These are phyloP conservation scores for Chrysoporthe puriensis DNA, from an alignment of 2,329 filamentous ascomycete genomes.

Conservation along the genomic window DNA sequence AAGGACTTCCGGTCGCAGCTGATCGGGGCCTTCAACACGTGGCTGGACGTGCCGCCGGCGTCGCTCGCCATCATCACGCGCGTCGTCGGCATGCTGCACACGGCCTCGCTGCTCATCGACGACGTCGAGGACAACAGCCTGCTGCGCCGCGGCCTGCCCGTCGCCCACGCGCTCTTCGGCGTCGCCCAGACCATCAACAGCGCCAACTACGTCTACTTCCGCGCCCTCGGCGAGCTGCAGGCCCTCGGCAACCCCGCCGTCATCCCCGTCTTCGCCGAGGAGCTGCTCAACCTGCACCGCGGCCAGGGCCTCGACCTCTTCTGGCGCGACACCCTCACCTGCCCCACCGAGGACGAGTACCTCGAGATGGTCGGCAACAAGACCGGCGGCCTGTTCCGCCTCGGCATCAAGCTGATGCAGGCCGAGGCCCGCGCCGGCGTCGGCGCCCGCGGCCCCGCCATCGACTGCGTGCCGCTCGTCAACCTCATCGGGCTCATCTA, in stretches of 20 bases:
- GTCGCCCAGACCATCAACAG: slow-evolving; percentile 88
- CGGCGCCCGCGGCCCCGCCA: slow-evolving; percentile 26
- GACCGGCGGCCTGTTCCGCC: slow-evolving; percentile 82
- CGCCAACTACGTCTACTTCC: slow-evolving; percentile 88
- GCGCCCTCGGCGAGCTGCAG: slow-evolving; percentile 74
- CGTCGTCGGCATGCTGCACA: slow-evolving; percentile 85
- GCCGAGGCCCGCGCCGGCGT: slow-evolving; percentile 58
- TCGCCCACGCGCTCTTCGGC: slow-evolving; percentile 84
- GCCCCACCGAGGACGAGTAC: slow-evolving; percentile 85
- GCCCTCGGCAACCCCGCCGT: slow-evolving; percentile 68
- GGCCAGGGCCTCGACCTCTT: slow-evolving; percentile 92
- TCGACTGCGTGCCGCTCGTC: slow-evolving; percentile 81
- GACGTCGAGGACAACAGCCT: slow-evolving; percentile 76
- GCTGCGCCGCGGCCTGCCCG: slow-evolving; percentile 77
- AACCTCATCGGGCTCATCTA: slow-evolving; percentile 85
- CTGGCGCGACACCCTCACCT: slow-evolving; percentile 84
- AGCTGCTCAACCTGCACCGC: slow-evolving; percentile 81
- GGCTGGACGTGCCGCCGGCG: slow-evolving; percentile 73
- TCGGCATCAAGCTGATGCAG: slow-evolving; percentile 88
- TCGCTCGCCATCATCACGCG: slow-evolving; percentile 75
- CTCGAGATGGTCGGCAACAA: slow-evolving; percentile 95
- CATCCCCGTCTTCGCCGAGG: slow-evolving; percentile 76
- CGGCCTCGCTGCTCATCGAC: slow-evolving; percentile 80
- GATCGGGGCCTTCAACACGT: slow-evolving; percentile 80
- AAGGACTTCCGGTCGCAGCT: slow-evolving; percentile 84